These are phyloP conservation scores for Coemansia sp. DNA, from an alignment of 192 early-diverging fungal species.

Conservation along the genomic window DNA sequence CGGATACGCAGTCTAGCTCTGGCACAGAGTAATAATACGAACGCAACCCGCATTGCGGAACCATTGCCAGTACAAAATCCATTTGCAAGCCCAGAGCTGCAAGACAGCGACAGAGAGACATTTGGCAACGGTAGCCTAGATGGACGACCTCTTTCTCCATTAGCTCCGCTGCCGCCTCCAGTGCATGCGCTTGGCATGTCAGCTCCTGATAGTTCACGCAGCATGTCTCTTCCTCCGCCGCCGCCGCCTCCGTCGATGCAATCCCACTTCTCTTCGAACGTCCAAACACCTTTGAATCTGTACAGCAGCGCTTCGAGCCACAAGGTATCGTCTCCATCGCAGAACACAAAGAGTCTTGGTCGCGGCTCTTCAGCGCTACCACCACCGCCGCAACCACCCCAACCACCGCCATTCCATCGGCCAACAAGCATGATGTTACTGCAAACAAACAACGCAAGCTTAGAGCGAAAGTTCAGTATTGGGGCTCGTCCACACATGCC, in stretches of 20 bases:
- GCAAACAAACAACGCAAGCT: background rate
- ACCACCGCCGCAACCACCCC: slow-evolving; percentile 19
- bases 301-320: background rate
- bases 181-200: slow-evolving; percentile 17
- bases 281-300: slow-evolving; percentile 7
- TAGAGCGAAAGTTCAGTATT: background rate
- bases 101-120: background rate
- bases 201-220: slow-evolving; percentile 14
- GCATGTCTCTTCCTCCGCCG: slow-evolving; percentile 9
- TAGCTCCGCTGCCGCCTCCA: slow-evolving; percentile 18
- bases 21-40: background rate
- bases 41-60: background rate
- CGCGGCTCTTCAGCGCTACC: slow-evolving; percentile 4
- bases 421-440: slow-evolving; percentile 12
- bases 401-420: slow-evolving; percentile 10
- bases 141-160: slow-evolving; percentile 9
- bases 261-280: background rate
- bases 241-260: slow-evolving; percentile 2
- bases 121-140: background rate
- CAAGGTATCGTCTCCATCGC: background rate
- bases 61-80: slow-evolving; percentile 18
- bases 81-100: slow-evolving; percentile 51
- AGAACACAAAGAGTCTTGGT: background rate
- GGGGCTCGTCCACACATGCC: slow-evolving; percentile 6
- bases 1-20: slow-evolving; percentile 36